Conservation (phyloP, 805 yeast species). For the Yamadazyma tumulicola region DNA sequence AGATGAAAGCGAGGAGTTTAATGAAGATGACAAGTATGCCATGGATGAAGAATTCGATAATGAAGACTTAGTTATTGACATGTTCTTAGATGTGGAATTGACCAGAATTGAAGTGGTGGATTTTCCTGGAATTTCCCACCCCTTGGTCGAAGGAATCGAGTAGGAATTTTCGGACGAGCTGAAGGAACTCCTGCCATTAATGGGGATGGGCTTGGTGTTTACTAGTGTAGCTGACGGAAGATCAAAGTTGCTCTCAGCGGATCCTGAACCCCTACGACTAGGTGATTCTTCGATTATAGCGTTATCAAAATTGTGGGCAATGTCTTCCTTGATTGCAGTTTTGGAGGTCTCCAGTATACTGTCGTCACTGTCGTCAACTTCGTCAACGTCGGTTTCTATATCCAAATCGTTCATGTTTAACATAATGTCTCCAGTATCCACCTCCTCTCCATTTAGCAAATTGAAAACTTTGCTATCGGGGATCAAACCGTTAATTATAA, state of each 20-base stretch:
- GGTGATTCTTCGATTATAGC: no score
- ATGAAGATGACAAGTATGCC: conserved; percentile 40
- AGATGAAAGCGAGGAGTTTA: conserved; percentile 35
- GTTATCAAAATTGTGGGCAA: no score
- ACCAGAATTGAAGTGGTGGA: conserved; percentile 19
- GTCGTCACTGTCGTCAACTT: conserved; percentile 2
- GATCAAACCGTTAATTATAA: conserved; percentile 49
- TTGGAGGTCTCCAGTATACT: no score
- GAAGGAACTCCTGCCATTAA: conserved; percentile 13
- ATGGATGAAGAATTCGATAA: conserved; percentile 36
- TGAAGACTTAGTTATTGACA: conserved; percentile 21
- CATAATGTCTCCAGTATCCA: background rate
- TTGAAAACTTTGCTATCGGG: conserved; percentile 28
- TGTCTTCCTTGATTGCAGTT: no score
- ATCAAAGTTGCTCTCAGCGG: no score
- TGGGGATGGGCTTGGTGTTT: conserved; percentile 14
- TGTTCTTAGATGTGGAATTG: conserved; percentile 8
- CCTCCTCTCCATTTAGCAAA: conserved; percentile 2
- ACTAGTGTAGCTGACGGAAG: no score
- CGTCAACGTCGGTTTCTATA: conserved; percentile 10
- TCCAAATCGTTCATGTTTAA: conserved; percentile 4
- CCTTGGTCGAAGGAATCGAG: conserved; percentile 31
- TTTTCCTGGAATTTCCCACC: conserved; percentile 48
- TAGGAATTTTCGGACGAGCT: conserved; percentile 22
- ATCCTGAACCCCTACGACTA: no score